Base-by-base conservation (phyloP, 768 basidiomycete species). In the Amanita exitialis region DNA sequence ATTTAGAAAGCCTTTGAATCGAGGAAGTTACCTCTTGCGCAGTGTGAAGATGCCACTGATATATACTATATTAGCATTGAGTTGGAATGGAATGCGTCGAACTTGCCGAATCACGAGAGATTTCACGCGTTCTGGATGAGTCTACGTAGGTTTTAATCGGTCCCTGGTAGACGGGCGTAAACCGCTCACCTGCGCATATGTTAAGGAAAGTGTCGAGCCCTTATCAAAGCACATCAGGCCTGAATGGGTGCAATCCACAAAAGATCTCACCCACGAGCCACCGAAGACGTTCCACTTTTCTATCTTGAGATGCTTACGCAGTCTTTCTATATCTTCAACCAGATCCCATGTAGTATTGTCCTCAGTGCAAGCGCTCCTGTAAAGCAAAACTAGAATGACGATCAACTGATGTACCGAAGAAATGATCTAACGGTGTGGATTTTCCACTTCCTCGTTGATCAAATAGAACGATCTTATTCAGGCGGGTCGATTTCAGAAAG, bases 291-390 rank as follows among this genome's bases (percentile, higher is more conserved):
- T 83, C 93, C 92, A 96, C 61, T 81, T 89, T 16, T 89, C 82
- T 51, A 97, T 75, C 37, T 68, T 68, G 13, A 97, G 75, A 52
- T 86, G 77, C 61, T 83, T 72, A 51, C 94, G 77, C 21, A 95
- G 68, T 59, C 71, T 83, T 63, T 97, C 94, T 8, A 92, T 80
- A 61, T 97, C 94, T 56, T 79, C 85, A 21, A 97, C 90, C 37
- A 95, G 80, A 61, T 91, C 85, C 90, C 89, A 92, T 4, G 93
- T 96, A 2, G 91, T 96, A 66, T 97, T 97, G 46, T 92, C 84
- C 57, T 88, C 83, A 1, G 84, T 65, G 28, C 66, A 84, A 6
- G 92, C 91, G 50, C 62, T 76, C 65, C 88, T 91, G 42, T 30
- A 20, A 12, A 41, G 53, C 35, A 38, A 15, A 46, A 6, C 23